phyloP scores from a whole-genome alignment of 805 yeast genomes.

The Hermanozyma aechmeae region DNA sequence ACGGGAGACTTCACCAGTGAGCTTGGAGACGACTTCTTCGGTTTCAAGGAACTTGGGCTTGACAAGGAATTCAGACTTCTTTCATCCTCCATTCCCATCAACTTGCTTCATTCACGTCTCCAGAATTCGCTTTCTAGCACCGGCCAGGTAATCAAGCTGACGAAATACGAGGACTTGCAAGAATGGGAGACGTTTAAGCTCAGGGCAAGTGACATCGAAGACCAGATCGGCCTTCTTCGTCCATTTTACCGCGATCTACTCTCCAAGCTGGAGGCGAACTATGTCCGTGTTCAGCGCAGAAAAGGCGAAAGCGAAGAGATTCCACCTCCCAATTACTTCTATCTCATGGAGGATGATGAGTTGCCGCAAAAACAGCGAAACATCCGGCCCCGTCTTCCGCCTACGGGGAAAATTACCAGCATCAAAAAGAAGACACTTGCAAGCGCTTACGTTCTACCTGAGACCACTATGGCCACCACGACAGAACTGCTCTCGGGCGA shows the following conservation, averaged over 20 bases:
- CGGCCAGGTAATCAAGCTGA: slow-evolving; percentile 37
- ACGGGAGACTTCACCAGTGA: slow-evolving; percentile 93
- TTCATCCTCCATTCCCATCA: slow-evolving; percentile 82
- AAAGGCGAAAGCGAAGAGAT: slow-evolving; percentile 30
- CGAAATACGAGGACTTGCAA: slow-evolving; percentile 58
- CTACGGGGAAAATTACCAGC: slow-evolving; percentile 74
- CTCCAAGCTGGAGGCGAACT: slow-evolving; percentile 36
- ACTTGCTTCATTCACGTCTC: slow-evolving; percentile 69
- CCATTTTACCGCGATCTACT: slow-evolving; percentile 39
- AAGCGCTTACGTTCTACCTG: slow-evolving; percentile 21
- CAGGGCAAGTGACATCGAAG: slow-evolving; percentile 38
- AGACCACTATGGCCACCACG: no score
- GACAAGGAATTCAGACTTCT: slow-evolving; percentile 86
- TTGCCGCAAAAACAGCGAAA: slow-evolving; percentile 72
- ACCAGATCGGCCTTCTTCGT: slow-evolving; percentile 48
- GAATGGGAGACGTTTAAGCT: slow-evolving; percentile 46
- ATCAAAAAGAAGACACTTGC: slow-evolving; percentile 46
- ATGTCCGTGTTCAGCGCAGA: slow-evolving; percentile 28
- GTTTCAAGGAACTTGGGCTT: slow-evolving; percentile 87
- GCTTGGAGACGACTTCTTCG: slow-evolving; percentile 95
- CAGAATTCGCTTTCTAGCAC: slow-evolving; percentile 43
- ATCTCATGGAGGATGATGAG: slow-evolving; percentile 69
- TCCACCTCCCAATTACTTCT: slow-evolving; percentile 29
- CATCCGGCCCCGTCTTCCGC: slow-evolving; percentile 74
- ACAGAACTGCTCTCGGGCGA: no score